phyloP scores from a whole-genome alignment of 139 green algal genomes.

The Microglena sp. region DNA sequence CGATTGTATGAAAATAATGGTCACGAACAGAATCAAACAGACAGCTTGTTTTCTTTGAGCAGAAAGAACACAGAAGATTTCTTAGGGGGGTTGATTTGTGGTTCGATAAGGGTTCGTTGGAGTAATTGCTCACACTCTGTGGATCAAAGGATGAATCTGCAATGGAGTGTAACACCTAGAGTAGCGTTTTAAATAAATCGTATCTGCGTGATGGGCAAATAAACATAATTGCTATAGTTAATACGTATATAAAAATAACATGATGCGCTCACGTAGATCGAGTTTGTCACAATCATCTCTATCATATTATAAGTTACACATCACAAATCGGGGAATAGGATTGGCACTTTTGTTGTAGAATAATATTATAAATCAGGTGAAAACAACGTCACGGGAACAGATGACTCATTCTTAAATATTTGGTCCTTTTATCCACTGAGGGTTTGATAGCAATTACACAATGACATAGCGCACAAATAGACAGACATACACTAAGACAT shows the following conservation, averaged over 20 bases:
- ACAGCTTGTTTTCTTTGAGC: slow-evolving; percentile 39
- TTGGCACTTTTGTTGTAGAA: too few species aligned
- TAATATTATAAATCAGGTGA: too few species aligned
- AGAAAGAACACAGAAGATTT: slow-evolving; percentile 44
- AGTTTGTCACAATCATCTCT: too few species aligned
- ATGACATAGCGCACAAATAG: too few species aligned
- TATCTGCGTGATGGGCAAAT: background rate
- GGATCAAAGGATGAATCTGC: slow-evolving; percentile 48
- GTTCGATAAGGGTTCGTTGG: slow-evolving; percentile 51
- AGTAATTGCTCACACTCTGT: slow-evolving; percentile 39
- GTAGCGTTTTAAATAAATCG: slow-evolving; percentile 5
- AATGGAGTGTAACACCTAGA: slow-evolving; percentile 47
- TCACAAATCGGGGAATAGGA: too few species aligned
- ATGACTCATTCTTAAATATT: too few species aligned
- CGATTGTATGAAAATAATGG: slow-evolving; percentile 6
- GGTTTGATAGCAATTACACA: too few species aligned
- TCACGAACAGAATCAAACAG: slow-evolving; percentile 54
- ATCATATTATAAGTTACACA: too few species aligned
- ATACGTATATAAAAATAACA: slow-evolving; percentile 49
- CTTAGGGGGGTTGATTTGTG: slow-evolving; percentile 46
- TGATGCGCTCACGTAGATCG: too few species aligned
- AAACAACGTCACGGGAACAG: too few species aligned
- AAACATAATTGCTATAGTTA: slow-evolving; percentile 47
- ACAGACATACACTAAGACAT: too few species aligned
- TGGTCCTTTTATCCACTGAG: too few species aligned